These are phyloP conservation scores for Globisporangium okanoganense DNA, from an alignment of 352 stramenopile genomes.

Conservation along the genomic window DNA sequence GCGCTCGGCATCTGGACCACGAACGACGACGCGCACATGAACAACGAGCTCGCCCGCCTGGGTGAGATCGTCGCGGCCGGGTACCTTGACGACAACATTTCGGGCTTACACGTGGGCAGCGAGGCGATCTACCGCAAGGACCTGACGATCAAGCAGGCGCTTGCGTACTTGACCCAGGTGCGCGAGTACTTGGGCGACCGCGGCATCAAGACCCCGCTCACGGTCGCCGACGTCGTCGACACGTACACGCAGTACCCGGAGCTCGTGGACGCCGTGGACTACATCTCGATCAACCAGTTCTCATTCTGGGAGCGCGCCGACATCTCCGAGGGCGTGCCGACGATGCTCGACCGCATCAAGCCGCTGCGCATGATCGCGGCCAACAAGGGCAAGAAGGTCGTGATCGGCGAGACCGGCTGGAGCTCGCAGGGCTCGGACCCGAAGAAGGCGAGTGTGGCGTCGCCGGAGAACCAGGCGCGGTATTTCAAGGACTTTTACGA, in stretches of 20 bases:
- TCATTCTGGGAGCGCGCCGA: constrained; percentile 63
- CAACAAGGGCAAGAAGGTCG: constrained; percentile 45
- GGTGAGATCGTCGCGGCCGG: constrained; percentile 30
- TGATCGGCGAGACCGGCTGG: constrained; percentile 77
- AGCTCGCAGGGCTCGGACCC: constrained; percentile 34
- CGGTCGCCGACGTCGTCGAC: constrained; percentile 70
- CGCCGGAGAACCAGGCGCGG: constrained; percentile 49
- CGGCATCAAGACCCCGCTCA: constrained; percentile 46
- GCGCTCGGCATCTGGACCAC: constrained; percentile 67
- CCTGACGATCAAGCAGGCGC: constrained; percentile 36
- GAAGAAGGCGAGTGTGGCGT: constrained; percentile 26
- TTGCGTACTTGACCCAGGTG: constrained; percentile 62
- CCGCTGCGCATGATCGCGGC: constrained; percentile 38
- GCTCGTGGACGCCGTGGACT: constrained; percentile 60
- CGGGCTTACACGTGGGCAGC: constrained; percentile 54
- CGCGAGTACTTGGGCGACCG: constrained; percentile 36
- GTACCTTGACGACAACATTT: constrained; percentile 44
- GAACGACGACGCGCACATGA: constrained; percentile 28
- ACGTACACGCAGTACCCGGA: constrained; percentile 58
- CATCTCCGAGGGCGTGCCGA: constrained; percentile 38
- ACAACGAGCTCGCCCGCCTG: constrained; percentile 44
- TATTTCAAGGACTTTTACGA: constrained; percentile 73
- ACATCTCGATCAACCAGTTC: constrained; percentile 77
- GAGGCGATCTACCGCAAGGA: constrained; percentile 71
- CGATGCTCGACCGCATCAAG: constrained; percentile 54